Percentiles rank a stretch among this genome's conserved stretches.
Conservation (phyloP, 352 stramenopile genomes). For the Stramenopiles sp. region DNA sequence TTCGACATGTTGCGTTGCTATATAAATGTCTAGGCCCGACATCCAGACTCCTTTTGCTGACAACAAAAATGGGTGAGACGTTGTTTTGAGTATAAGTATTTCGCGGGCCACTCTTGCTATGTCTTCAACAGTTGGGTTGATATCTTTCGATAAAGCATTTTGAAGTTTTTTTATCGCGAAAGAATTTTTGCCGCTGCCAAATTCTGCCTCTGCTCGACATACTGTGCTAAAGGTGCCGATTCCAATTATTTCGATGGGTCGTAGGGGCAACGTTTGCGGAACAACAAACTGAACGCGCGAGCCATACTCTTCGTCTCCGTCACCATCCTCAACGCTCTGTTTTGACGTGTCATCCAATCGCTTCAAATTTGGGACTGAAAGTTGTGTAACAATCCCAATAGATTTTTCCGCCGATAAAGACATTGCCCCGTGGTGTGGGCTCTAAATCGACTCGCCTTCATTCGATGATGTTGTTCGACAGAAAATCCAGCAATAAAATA, state of each 20-base stretch:
- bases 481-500: too few species aligned
- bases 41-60: background rate
- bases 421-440: too few species aligned
- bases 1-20: background rate
- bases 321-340: too few species aligned
- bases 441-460: too few species aligned
- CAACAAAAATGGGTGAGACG: background rate
- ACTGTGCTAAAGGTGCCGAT: background rate
- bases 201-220: background rate
- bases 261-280: background rate
- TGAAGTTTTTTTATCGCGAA: background rate
- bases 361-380: too few species aligned
- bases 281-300: background rate
- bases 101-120: background rate
- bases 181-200: background rate
- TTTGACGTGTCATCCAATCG: too few species aligned
- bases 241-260: background rate
- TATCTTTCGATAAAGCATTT: background rate
- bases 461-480: too few species aligned
- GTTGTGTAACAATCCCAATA: too few species aligned
- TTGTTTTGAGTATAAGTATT: background rate
- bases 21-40: background rate
- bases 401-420: too few species aligned
- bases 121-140: background rate
- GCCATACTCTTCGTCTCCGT: background rate